Base-by-base conservation (phyloP, 768 basidiomycete genomes). In the Mycena rosella region DNA sequence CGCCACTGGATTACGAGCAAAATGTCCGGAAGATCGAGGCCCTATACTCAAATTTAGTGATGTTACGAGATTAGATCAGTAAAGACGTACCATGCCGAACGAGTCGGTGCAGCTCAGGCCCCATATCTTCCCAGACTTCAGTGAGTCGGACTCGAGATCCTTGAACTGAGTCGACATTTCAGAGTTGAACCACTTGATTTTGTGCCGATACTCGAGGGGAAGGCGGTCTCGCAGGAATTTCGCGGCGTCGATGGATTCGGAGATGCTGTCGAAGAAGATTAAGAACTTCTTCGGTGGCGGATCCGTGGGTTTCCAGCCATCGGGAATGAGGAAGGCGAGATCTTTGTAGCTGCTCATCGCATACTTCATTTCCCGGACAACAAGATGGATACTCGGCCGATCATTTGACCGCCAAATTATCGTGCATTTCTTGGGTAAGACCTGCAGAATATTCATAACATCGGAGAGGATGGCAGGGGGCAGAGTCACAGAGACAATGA, bases 401-500 rank as follows among this genome's bases (percentile, higher is more conserved):
- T 75, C 70, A 54, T 63, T 71, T 1, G 49, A 69, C 67, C 49
- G 49, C 20, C 54, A 36, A 26, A 65, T 65, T 49, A 57, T 52
- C 5, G 55, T 58, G 26, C 3, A 3, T n/a, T 72, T 68, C 7
- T 70, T 53, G n/a, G 40, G 17, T 3, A 54, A 54, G 36, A 81
- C 62, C 4, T 72, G 72, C 0, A 81, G 67, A 20, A 68, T 70
- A 1, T 56, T 32, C n/a, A 53, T 67, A 1, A 80, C 59, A 57
- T 78, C 74, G 5, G 51, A 22, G 0, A 80, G 73, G 0, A 79
- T 56, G 0, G 54, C 30, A 9, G 70, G 61, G 1, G 79, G 77
- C 2, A 82, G 70, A 0, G 81, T 84, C 0, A 81, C 81, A 0
- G 80, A 82, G 4, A 75, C 69, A 11, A 79, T 67, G 22, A 77